Base-by-base conservation (phyloP, 805 yeast species). In the Saturnispora gosingensis region DNA sequence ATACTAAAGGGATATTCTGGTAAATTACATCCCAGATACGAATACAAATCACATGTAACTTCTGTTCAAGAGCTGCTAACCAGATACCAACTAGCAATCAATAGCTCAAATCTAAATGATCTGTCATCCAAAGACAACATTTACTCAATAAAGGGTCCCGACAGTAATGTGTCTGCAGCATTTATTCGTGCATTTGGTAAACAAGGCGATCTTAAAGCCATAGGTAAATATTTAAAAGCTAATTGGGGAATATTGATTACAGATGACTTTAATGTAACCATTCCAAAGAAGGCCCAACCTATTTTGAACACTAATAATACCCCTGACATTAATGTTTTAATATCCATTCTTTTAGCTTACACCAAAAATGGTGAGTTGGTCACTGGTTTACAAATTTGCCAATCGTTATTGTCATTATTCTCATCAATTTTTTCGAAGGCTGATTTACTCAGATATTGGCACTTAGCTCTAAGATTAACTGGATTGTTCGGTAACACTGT, bases 171-270 rank as follows among this genome's bases (percentile, higher is more conserved):
- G 6, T 36, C 34, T 3, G 42, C 58, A 24, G 50, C 63, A 4
- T 57, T 67, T 25, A 32, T 68, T 15, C 52, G 66, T 36, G 59
- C 65, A 8, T 48, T 63, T 22, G 72, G 69, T 25, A 60, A 57
- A 39, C 49, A 58, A 13, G 57, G 61, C n/a, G 58, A 69, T 40
- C 27, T 62, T 0, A 56, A 57, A 4, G 46, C 59, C 18, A 49
- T 69, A 13, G 59, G 61, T 40, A 44, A 54, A 11, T 60, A 58
- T 18, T 58, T 70, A 9, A 48, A 55, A 27, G 48, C 51, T 5
- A 55, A 61, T 10, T 70, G 70, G 70, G 64, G 65, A 4, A 48
- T 65, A 11, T 52, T 57, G 15, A 36, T 53, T 9, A 52, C 45
- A 11, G n/a, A 18, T 11, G 18, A 36, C 11, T 47, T 28, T 25